phyloP scores from a whole-genome alignment of 1,139 yeast genomes.

The Suhomyces ambrosiae region DNA sequence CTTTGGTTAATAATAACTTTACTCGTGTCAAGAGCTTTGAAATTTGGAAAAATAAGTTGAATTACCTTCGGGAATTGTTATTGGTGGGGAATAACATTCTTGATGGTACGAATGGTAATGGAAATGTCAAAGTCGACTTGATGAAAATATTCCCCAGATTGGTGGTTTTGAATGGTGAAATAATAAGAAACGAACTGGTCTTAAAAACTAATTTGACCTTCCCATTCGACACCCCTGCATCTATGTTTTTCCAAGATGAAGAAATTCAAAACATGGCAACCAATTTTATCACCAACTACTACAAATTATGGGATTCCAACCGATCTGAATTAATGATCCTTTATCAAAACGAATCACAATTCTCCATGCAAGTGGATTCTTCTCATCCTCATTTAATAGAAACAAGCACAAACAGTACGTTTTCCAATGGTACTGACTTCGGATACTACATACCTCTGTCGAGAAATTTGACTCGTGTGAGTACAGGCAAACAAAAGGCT shows the following conservation, averaged over 20 bases:
- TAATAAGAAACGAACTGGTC: slow-evolving; percentile 71
- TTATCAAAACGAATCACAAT: slow-evolving; percentile 83
- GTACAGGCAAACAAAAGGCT: slow-evolving; percentile 57
- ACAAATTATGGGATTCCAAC: slow-evolving; percentile 80
- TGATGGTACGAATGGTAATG: slow-evolving; percentile 18
- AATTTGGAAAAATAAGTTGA: slow-evolving; percentile 76
- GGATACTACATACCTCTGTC: slow-evolving; percentile 70
- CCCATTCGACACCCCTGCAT: slow-evolving; percentile 51
- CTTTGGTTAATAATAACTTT: slow-evolving; percentile 76
- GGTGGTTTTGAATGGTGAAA: slow-evolving; percentile 74
- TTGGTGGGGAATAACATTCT: slow-evolving; percentile 78
- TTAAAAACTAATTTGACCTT: slow-evolving; percentile 54
- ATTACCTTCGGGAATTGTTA: slow-evolving; percentile 71
- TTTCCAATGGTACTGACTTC: slow-evolving; percentile 48
- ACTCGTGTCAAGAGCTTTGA: slow-evolving; percentile 62
- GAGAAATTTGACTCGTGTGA: slow-evolving; percentile 72
- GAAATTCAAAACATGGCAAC: slow-evolving; percentile 72
- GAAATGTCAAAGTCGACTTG: slow-evolving; percentile 52
- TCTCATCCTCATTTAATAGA: slow-evolving; percentile 53
- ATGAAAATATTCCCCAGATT: slow-evolving; percentile 76
- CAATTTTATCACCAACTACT: slow-evolving; percentile 71
- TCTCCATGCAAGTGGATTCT: slow-evolving; percentile 66
- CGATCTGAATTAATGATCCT: slow-evolving; percentile 68
- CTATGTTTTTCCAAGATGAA: slow-evolving; percentile 77
- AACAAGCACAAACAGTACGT: slow-evolving; percentile 32